A percentile compares a stretch with the other conserved stretches of the same genome.
These are phyloP conservation scores for Berberis vulgaris DNA, from an alignment of 164 flowering plant species.

Conservation along the genomic window DNA sequence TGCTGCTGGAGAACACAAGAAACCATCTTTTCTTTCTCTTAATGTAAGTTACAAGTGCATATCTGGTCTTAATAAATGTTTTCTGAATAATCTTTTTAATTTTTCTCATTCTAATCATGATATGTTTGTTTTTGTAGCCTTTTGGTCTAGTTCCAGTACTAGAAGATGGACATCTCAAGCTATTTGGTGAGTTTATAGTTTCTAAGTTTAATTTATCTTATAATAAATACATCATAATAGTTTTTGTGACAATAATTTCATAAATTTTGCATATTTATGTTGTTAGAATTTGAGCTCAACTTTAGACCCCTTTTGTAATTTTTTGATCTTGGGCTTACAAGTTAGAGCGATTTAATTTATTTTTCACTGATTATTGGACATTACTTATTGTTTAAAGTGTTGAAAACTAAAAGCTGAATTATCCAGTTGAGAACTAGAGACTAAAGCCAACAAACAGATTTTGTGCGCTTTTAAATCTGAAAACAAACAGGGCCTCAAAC, in stretches of 20 bases:
- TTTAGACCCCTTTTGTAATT: no score
- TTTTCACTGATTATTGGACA: no score
- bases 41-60: conserved; percentile 16
- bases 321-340: no score
- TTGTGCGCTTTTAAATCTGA: no score
- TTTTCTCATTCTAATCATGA: neutral
- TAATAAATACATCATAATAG: neutral
- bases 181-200: conserved; percentile 9
- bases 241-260: neutral
- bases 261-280: neutral
- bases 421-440: no score
- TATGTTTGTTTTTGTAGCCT: conserved; percentile 14
- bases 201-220: no score
- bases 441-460: no score
- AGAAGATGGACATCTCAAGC: conserved; percentile 24
- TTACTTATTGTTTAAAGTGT: no score
- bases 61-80: neutral
- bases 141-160: conserved; percentile 28
- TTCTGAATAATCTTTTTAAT: neutral
- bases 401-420: no score
- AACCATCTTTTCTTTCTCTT: conserved; percentile 21
- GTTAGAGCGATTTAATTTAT: no score
- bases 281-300: neutral
- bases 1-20: conserved; percentile 26
- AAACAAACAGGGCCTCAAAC: neutral